These are phyloP conservation scores for Fusarium neocosmosporiellum DNA, from an alignment of 2,329 filamentous ascomycete genomes.

Conservation along the genomic window DNA sequence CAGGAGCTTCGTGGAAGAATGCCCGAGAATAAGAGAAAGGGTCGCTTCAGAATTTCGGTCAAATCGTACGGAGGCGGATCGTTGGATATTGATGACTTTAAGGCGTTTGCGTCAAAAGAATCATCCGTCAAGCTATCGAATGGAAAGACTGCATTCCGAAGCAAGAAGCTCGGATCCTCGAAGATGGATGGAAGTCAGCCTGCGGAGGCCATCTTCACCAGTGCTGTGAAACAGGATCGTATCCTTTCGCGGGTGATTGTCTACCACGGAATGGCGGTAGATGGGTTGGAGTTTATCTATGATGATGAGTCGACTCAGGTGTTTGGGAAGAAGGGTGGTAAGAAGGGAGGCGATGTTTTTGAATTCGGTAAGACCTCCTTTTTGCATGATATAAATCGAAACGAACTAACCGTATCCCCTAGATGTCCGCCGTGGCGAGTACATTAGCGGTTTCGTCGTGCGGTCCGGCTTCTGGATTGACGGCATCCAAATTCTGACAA, in stretches of 20 bases:
- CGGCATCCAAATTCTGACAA: constrained; percentile 90
- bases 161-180: constrained; percentile 78
- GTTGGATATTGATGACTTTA: constrained; percentile 82
- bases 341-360: constrained; percentile 77
- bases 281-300: constrained; percentile 93
- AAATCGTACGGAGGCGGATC: constrained; percentile 81
- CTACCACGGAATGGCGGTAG: constrained; percentile 80
- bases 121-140: constrained; percentile 79
- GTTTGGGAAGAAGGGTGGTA: constrained; percentile 84
- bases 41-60: constrained; percentile 76
- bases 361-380: constrained; percentile 71
- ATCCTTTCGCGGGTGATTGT: constrained; percentile 80
- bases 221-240: constrained; percentile 74
- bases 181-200: constrained; percentile 76
- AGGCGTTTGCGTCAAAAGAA: constrained; percentile 75
- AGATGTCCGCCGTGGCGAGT: constrained; percentile 89
- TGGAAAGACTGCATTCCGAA: constrained; percentile 77
- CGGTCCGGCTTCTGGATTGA: constrained; percentile 87
- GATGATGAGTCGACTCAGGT: constrained; percentile 87
- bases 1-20: constrained; percentile 77
- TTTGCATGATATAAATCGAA: not conserved
- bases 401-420: constrained; percentile 43
- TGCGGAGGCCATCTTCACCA: constrained; percentile 80
- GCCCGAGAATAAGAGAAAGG: constrained; percentile 78
- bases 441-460: constrained; percentile 86